A percentile compares a stretch with the other conserved stretches of the same genome.
These are phyloP conservation scores for Saccharomyces paradoxus DNA, from an alignment of 805 yeast species.

Conservation along the genomic window DNA sequence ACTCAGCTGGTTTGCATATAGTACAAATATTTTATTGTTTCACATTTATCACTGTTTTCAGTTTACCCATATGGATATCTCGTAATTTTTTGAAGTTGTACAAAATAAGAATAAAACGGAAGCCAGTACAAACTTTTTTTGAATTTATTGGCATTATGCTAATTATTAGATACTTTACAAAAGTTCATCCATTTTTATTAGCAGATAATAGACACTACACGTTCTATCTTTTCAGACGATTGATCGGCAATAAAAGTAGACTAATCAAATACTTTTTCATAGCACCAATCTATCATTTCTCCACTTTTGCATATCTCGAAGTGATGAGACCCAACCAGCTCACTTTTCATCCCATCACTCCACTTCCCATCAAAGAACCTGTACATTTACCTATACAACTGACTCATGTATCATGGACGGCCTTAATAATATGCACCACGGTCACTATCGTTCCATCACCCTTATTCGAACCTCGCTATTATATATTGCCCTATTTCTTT, in stretches of 20 bases:
- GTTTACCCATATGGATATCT: slow-evolving; percentile 69
- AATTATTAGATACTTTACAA: slow-evolving; percentile 51
- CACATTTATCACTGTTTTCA: slow-evolving; percentile 52
- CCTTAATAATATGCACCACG: slow-evolving; percentile 44
- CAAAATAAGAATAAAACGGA: slow-evolving; percentile 20
- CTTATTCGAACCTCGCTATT: slow-evolving; percentile 88
- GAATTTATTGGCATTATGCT: slow-evolving; percentile 35
- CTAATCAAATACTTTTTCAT: slow-evolving; percentile 41
- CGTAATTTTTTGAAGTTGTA: slow-evolving; percentile 36
- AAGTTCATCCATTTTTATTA: slow-evolving; percentile 80
- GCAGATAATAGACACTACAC: slow-evolving; percentile 94
- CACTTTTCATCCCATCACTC: slow-evolving; percentile 30
- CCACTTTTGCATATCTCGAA: slow-evolving; percentile 32
- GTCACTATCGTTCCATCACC: slow-evolving; percentile 81
- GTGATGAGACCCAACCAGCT: slow-evolving; percentile 31
- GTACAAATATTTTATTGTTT: slow-evolving; percentile 79
- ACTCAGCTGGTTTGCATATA: slow-evolving; percentile 58
- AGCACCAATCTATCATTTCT: slow-evolving; percentile 66
- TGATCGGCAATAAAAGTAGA: slow-evolving; percentile 41
- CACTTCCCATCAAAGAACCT: slow-evolving; percentile 31
- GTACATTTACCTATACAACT: slow-evolving; percentile 34
- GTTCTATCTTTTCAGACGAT: slow-evolving; percentile 69
- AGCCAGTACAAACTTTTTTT: slow-evolving; percentile 24
- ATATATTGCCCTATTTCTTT: slow-evolving; percentile 67
- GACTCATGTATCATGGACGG: slow-evolving; percentile 41